Evolutionary conservation across 2,329 filamentous ascomycete species (phyloP), one percentile per base, ranked within the genome.

Genomic region (Myriangium duriaei): DNA sequence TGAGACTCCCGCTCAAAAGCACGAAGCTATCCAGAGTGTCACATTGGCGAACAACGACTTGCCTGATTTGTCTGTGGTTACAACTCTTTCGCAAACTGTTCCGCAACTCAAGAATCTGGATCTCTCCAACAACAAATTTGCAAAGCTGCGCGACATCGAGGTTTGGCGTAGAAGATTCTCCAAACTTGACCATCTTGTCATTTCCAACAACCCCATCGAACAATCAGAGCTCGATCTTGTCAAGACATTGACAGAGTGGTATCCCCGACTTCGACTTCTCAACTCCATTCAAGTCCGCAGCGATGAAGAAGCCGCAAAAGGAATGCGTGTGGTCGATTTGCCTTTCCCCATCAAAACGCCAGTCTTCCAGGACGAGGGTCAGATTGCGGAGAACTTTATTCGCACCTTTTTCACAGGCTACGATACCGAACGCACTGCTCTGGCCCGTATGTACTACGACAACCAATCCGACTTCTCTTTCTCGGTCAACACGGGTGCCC

Each of bases 71-170:
- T 57, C 65, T 13, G 71, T 79, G 37, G 79, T 96, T 35, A 83
- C 79, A 36, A 69, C 76, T 1, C 69, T 96, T 1, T 76, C 84
- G 7, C 72, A 75, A 37, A 85, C 82, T 0, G 82, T 96, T 39
- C 85, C 87, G 0, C 80, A 87, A 44, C 67, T 96, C 42, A 79
- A 84, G 55, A 87, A 94, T 47, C 74, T 98, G 10, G 88, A 95
- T 48, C 71, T 96, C 16, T 91, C 84, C 39, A 74, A 79, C 53
- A 96, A 96, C 60, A 73, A 77, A 29, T 74, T 98, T 49, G 67
- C 70, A 42, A 74, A 72, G 36, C 59, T 85, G 35, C 72, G 76
- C 40, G 71, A 73, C 7, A 59, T 98, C 32, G 71, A 76, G 37
- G 71, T 68, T 19, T 95, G 86, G 86, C 79, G 79, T 43, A 74